phyloP scores from a whole-genome alignment of 495 filamentous ascomycete species.

The Podospora fimiseda region DNA sequence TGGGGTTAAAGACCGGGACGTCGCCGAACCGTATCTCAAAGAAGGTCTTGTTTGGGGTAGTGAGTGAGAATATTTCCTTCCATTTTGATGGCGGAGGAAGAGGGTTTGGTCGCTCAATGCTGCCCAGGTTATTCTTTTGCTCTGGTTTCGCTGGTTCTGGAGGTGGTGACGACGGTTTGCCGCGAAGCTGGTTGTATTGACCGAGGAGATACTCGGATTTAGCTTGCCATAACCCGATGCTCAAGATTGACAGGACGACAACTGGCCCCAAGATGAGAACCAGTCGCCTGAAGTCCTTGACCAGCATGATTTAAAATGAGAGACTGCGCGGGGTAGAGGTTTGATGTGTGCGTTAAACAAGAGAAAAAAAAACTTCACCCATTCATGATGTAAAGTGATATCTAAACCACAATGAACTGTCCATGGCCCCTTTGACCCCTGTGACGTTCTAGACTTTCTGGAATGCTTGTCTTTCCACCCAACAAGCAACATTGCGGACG shows the following conservation, averaged over 20 bases:
- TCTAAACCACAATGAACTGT: too few species aligned
- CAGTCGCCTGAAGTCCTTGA: slow-evolving; percentile 27
- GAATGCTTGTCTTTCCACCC: too few species aligned
- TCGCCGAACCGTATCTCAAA: slow-evolving; percentile 40
- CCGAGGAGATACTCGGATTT: slow-evolving; percentile 1
- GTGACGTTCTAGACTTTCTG: too few species aligned
- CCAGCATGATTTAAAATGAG: too few species aligned
- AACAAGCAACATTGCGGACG: too few species aligned
- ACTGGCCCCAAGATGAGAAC: slow-evolving; percentile 23
- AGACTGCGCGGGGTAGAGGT: too few species aligned
- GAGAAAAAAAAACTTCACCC: too few species aligned
- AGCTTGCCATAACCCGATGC: slow-evolving; percentile 16
- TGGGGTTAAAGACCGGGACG: slow-evolving; percentile 40
- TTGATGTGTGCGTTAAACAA: background rate
- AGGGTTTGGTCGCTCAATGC: background rate
- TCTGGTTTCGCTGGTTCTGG: background rate
- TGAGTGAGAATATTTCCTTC: slow-evolving; percentile 37
- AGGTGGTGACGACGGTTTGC: background rate
- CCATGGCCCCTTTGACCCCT: too few species aligned
- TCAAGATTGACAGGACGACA: slow-evolving; percentile 20
- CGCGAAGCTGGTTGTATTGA: slow-evolving; percentile 8
- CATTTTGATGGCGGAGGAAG: slow-evolving; percentile 16
- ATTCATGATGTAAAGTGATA: too few species aligned
- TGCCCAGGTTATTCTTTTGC: background rate
- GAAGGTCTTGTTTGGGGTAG: slow-evolving; percentile 33